Percentiles rank a stretch among this genome's conserved stretches.
Evolutionary conservation across 2,329 filamentous ascomycete species (phyloP).

Genomic region (Fusarium nurragi): DNA sequence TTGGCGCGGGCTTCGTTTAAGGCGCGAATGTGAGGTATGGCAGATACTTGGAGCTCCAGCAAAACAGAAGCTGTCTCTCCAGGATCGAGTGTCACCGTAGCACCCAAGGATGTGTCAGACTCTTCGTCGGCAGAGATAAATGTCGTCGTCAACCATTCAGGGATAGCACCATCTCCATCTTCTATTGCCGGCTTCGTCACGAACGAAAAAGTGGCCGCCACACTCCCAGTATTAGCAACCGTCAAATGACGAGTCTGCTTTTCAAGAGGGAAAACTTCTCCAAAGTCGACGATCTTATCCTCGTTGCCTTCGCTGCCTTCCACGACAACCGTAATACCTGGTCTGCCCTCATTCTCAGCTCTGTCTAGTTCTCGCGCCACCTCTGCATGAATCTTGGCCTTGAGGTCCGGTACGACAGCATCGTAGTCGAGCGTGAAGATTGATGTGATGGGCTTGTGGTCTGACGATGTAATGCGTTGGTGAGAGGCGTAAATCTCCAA

Average conservation of each 20-base stretch:
- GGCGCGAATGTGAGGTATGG: constrained; percentile 69
- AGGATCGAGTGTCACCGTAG: constrained; percentile 76
- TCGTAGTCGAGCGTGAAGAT: constrained; percentile 88
- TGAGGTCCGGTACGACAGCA: constrained; percentile 84
- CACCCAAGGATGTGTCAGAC: constrained; percentile 47
- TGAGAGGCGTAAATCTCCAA: constrained; percentile 83
- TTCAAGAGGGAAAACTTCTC: constrained; percentile 74
- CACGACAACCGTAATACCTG: constrained; percentile 82
- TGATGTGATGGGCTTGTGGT: constrained; percentile 91
- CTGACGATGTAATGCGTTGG: constrained; percentile 88
- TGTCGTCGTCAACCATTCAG: constrained; percentile 75
- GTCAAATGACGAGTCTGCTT: constrained; percentile 75
- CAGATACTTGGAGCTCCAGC: constrained; percentile 73
- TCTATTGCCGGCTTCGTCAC: constrained; percentile 72
- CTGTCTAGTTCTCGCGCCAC: constrained; percentile 89
- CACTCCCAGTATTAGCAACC: constrained; percentile 90
- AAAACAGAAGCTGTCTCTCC: constrained; percentile 81
- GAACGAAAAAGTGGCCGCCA: constrained; percentile 81
- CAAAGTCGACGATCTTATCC: constrained; percentile 75
- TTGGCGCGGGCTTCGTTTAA: constrained; percentile 74
- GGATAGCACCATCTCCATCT: constrained; percentile 53
- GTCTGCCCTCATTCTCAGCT: constrained; percentile 89
- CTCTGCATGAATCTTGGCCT: constrained; percentile 84
- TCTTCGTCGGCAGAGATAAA: constrained; percentile 62
- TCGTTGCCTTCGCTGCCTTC: constrained; percentile 64